These are phyloP conservation scores for Clavispora asparagi DNA, from an alignment of 805 yeast genomes.

Conservation along the genomic window DNA sequence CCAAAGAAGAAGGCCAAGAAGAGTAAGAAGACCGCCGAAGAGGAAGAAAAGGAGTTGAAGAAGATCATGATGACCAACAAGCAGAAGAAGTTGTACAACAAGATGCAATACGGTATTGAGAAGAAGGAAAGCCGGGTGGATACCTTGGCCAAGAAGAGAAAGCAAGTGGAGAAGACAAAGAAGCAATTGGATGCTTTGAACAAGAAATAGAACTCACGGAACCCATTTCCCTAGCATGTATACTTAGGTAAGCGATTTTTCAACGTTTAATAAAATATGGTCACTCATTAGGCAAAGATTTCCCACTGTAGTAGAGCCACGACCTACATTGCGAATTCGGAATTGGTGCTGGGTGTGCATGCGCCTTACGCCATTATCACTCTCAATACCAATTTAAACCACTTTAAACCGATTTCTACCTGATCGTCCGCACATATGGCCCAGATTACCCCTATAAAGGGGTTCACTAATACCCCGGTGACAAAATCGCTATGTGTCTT, in stretches of 20 bases:
- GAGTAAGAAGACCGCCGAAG: conserved; percentile 22
- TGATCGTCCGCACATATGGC: conserved; percentile 16
- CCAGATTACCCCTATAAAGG: conserved; percentile 38
- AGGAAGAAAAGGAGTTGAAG: conserved; percentile 84
- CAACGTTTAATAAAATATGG: neutral
- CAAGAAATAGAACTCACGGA: conserved; percentile 8
- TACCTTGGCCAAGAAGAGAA: conserved; percentile 61
- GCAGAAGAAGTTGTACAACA: conserved; percentile 88
- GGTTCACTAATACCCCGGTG: conserved; percentile 41
- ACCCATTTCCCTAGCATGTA: neutral
- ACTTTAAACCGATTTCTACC: neutral
- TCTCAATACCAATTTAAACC: neutral
- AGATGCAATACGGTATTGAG: conserved; percentile 88
- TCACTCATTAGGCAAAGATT: neutral
- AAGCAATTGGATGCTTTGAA: conserved; percentile 25
- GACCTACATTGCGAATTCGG: neutral
- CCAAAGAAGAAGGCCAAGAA: conserved; percentile 19
- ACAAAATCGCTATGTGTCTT: conserved; percentile 31
- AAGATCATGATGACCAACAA: conserved; percentile 97
- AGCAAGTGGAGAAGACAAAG: conserved; percentile 64
- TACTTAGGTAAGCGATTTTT: neutral
- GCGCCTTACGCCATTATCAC: neutral
- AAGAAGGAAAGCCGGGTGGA: conserved; percentile 76
- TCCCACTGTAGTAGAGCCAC: too few species aligned
- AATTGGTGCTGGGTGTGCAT: neutral